A percentile compares a stretch with the other conserved stretches of the same genome.
phyloP scores from a whole-genome alignment of 2,329 filamentous ascomycete species.

The Trichoderma pleuroti region DNA sequence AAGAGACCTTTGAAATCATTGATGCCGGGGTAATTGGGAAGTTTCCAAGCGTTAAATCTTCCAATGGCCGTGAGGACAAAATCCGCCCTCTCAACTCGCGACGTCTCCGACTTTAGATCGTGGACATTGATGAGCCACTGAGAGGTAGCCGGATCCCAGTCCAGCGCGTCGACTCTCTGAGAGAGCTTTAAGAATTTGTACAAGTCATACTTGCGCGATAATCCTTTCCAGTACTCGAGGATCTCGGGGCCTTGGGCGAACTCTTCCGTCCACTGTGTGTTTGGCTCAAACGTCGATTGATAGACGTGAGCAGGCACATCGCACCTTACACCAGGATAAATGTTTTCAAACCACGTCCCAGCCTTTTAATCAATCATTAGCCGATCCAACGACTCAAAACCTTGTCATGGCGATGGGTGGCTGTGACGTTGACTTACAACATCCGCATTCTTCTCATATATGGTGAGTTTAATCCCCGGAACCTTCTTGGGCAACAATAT shows the following conservation, averaged over 20 bases:
- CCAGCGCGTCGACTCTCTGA: constrained; percentile 51
- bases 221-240: constrained; percentile 59
- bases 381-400: too few relatives aligned
- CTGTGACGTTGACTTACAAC: constrained; percentile 47
- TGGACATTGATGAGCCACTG: constrained; percentile 51
- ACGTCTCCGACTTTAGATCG: constrained; percentile 38
- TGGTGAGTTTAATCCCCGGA: constrained; percentile 60
- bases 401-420: background rate
- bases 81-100: constrained; percentile 49
- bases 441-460: constrained; percentile 66
- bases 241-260: constrained; percentile 68
- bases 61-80: constrained; percentile 62
- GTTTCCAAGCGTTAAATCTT: constrained; percentile 62
- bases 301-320: constrained; percentile 69
- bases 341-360: constrained; percentile 53
- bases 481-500: constrained; percentile 66
- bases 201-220: constrained; percentile 62
- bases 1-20: constrained; percentile 52
- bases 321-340: constrained; percentile 63
- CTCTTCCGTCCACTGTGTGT: constrained; percentile 64
- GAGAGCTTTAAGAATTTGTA: constrained; percentile 55
- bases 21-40: constrained; percentile 59
- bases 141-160: constrained; percentile 51
- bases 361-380: constrained; percentile 31
- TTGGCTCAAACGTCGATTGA: constrained; percentile 64